Percentiles rank a stretch among this genome's conserved stretches.
Evolutionary conservation across 129 eudicot species (phyloP).

Genomic region (Saussurea involucrata): DNA sequence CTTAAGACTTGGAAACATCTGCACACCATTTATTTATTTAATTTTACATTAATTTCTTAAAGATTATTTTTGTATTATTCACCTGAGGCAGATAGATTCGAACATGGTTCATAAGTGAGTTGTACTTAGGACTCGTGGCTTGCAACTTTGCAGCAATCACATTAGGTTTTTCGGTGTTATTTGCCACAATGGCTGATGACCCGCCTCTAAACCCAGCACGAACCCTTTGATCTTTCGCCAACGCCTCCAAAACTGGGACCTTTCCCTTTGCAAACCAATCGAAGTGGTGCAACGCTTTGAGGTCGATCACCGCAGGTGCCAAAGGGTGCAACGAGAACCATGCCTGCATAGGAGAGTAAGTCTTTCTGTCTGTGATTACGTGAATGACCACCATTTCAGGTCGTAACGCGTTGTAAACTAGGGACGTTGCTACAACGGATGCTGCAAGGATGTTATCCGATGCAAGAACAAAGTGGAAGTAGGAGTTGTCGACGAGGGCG

Average conservation of each 20-base stretch:
- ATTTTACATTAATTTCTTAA: neutral
- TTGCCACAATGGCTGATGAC: slow-evolving; percentile 78
- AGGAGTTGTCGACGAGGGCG: slow-evolving; percentile 75
- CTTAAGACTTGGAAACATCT: slow-evolving; percentile 83
- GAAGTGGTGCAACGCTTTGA: slow-evolving; percentile 80
- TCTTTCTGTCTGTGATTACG: slow-evolving; percentile 77
- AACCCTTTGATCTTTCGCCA: slow-evolving; percentile 86
- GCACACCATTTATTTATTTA: slow-evolving; percentile 6
- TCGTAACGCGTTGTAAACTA: slow-evolving; percentile 64
- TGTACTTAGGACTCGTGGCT: slow-evolving; percentile 78
- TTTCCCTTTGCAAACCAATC: slow-evolving; percentile 95
- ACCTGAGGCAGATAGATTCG: slow-evolving; percentile 86
- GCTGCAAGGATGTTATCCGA: slow-evolving; percentile 93
- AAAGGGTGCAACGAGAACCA: slow-evolving; percentile 89
- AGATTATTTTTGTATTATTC: slow-evolving; percentile 1
- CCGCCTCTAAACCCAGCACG: slow-evolving; percentile 82
- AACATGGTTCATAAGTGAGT: slow-evolving; percentile 81
- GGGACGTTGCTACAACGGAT: slow-evolving; percentile 83
- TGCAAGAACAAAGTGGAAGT: slow-evolving; percentile 84
- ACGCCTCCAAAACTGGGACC: slow-evolving; percentile 86
- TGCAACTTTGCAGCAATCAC: slow-evolving; percentile 86
- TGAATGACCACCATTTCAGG: slow-evolving; percentile 79
- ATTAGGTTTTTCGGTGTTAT: slow-evolving; percentile 68
- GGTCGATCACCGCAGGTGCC: slow-evolving; percentile 79
- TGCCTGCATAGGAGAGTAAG: slow-evolving; percentile 86